Evolutionary conservation across 1,284 basidiomycete genomes (phyloP).

Genomic region (Flammula alnicola): DNA sequence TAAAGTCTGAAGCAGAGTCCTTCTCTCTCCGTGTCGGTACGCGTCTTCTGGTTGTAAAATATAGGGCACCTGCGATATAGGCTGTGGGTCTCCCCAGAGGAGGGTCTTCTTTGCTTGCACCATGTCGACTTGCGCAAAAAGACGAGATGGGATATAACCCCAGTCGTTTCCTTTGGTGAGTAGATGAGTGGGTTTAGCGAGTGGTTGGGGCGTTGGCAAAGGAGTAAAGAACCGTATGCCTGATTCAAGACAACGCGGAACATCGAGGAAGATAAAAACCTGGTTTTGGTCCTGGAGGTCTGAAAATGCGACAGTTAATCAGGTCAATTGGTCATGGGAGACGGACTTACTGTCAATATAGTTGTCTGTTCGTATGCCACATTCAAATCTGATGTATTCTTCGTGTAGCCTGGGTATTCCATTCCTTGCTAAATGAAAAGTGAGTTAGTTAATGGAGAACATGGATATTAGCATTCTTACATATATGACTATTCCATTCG

Average conservation of each 20-base stretch:
- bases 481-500: slow-evolving; percentile 21
- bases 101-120: slow-evolving; percentile 15
- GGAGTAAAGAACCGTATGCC: slow-evolving; percentile 24
- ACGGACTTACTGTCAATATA: slow-evolving; percentile 13
- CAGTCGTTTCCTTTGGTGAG: slow-evolving; percentile 22
- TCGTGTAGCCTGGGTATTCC: slow-evolving; percentile 20
- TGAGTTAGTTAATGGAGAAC: neutral
- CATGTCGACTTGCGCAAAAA: slow-evolving; percentile 16
- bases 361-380: slow-evolving; percentile 11
- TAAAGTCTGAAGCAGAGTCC: slow-evolving; percentile 7
- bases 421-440: slow-evolving; percentile 12
- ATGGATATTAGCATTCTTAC: slow-evolving; percentile 3
- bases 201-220: slow-evolving; percentile 12
- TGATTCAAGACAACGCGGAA: slow-evolving; percentile 11
- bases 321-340: neutral
- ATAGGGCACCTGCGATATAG: neutral
- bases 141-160: slow-evolving; percentile 19
- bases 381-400: slow-evolving; percentile 22
- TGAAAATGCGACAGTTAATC: neutral
- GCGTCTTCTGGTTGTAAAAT: slow-evolving; percentile 1
- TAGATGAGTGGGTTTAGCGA: slow-evolving; percentile 12
- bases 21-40: slow-evolving; percentile 4
- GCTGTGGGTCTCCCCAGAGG: slow-evolving; percentile 18
- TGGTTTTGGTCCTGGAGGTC: slow-evolving; percentile 15
- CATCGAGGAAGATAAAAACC: slow-evolving; percentile 24